phyloP scores from a whole-genome alignment of 345 rosid species.

The Chamaenerion angustifolium region DNA sequence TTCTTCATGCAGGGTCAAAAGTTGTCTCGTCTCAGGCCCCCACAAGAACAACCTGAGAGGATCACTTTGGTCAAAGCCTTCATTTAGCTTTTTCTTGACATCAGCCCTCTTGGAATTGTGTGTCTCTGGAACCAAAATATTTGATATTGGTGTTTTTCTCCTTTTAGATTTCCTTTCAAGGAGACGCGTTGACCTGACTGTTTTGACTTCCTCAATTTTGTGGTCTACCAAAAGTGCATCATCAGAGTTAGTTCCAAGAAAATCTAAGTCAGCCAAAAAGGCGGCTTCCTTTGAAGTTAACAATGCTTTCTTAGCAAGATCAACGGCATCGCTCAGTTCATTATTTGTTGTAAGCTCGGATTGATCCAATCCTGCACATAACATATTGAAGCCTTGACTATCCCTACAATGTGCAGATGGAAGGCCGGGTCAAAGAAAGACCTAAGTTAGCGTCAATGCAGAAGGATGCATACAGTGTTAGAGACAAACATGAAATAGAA shows the following conservation, averaged over 20 bases:
- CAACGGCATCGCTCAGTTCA: constrained; percentile 27
- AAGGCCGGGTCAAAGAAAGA: constrained; percentile 19
- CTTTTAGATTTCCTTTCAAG: constrained; percentile 46
- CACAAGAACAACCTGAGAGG: constrained; percentile 64
- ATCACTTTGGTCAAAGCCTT: constrained; percentile 41
- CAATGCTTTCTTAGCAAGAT: constrained; percentile 61
- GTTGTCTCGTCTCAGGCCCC: constrained; percentile 70
- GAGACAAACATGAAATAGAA: constrained; percentile 5
- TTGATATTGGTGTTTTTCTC: constrained; percentile 31
- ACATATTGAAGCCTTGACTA: constrained; percentile 16
- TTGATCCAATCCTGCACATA: constrained; percentile 13
- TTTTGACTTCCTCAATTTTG: constrained; percentile 22
- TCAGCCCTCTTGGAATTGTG: constrained; percentile 20
- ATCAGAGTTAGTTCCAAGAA: constrained; percentile 15
- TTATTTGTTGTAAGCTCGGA: constrained; percentile 11
- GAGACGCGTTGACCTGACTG: constrained; percentile 48
- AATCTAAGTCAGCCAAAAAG: constrained; percentile 22
- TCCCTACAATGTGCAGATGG: constrained; percentile 21
- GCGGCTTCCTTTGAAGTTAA: constrained; percentile 64
- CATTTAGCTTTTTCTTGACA: constrained; percentile 25
- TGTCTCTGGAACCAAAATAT: constrained; percentile 20
- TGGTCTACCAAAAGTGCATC: constrained; percentile 24
- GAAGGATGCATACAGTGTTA: constrained; percentile 4
- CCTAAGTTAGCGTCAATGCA: constrained; percentile 3
- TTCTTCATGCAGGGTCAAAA: constrained; percentile 66